These are phyloP conservation scores for Mucor racemosus DNA, from an alignment of 371 early-diverging fungal species.

Conservation along the genomic window DNA sequence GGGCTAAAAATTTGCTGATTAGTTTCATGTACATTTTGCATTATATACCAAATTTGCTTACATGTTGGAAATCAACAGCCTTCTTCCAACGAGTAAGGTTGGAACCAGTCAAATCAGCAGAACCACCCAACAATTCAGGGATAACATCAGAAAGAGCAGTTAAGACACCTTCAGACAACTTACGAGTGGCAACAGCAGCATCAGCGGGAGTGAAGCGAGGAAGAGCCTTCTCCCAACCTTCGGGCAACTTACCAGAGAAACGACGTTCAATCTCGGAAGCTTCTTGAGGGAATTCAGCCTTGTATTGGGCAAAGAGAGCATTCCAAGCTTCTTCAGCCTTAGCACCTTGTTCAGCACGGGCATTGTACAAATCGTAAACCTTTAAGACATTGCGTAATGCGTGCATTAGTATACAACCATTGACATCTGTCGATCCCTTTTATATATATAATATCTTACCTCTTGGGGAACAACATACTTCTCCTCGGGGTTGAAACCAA, in stretches of 20 bases:
- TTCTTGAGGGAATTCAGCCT: constrained; percentile 64
- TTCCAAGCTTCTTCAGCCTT: constrained; percentile 79
- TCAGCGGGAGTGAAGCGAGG: constrained; percentile 84
- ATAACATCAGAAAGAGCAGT: constrained; percentile 79
- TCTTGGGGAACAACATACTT: constrained; percentile 75
- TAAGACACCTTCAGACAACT: constrained; percentile 84
- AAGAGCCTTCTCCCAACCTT: constrained; percentile 71
- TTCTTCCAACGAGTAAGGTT: constrained; percentile 95
- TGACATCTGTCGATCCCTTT: neutral
- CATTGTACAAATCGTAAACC: constrained; percentile 72
- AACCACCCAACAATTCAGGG: constrained; percentile 96
- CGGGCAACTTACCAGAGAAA: constrained; percentile 73
- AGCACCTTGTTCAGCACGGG: constrained; percentile 64
- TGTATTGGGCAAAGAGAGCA: constrained; percentile 68
- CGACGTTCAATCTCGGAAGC: constrained; percentile 84
- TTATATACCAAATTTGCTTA: constrained; percentile 17
- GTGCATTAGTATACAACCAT: neutral
- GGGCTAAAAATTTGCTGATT: constrained; percentile 23
- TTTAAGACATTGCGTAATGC: neutral
- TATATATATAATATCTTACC: constrained; percentile 33
- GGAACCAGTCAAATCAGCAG: constrained; percentile 98
- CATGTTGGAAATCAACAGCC: constrained; percentile 92
- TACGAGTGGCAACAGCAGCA: constrained; percentile 89
- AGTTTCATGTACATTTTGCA: neutral
- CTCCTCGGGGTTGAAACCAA: constrained; percentile 83